phyloP scores from a whole-genome alignment of 1,284 basidiomycete genomes.

The Bondarzewia mesenterica region DNA sequence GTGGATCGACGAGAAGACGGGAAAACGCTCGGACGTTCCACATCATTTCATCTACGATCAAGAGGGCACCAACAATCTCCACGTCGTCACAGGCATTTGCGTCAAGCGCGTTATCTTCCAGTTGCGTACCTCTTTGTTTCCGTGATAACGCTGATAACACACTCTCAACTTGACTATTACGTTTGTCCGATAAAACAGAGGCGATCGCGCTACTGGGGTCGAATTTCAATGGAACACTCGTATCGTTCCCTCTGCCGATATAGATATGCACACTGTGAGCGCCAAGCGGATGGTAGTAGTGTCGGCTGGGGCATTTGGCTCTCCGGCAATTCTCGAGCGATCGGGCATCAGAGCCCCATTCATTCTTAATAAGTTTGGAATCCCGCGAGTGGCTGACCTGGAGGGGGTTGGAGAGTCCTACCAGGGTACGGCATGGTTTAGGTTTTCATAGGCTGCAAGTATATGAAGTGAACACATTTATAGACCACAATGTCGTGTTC shows the following conservation, averaged over 20 bases:
- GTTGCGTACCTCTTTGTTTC: not conserved
- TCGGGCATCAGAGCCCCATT: slow-evolving; percentile 22
- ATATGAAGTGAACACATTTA: not conserved
- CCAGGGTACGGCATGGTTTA: slow-evolving; percentile 28
- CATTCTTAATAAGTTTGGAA: slow-evolving; percentile 31
- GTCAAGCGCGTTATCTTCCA: slow-evolving; percentile 12
- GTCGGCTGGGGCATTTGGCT: slow-evolving; percentile 45
- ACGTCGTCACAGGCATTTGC: slow-evolving; percentile 9
- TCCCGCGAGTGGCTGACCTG: slow-evolving; percentile 38
- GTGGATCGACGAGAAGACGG: slow-evolving; percentile 13
- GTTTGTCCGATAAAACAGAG: slow-evolving; percentile 32
- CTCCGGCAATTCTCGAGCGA: slow-evolving; percentile 24
- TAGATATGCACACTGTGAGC: slow-evolving; percentile 18
- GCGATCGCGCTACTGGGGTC: slow-evolving; percentile 43
- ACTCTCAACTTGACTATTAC: not conserved
- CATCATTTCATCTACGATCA: slow-evolving; percentile 12
- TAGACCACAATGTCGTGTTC: slow-evolving; percentile 16
- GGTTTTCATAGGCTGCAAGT: not conserved
- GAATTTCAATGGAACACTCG: slow-evolving; percentile 38
- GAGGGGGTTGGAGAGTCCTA: slow-evolving; percentile 52
- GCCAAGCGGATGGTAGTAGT: slow-evolving; percentile 39
- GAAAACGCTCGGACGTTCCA: slow-evolving; percentile 10
- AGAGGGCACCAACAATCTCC: slow-evolving; percentile 7
- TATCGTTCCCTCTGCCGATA: slow-evolving; percentile 16
- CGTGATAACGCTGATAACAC: not conserved